Evolutionary conservation across 768 basidiomycete species (phyloP), one percentile per base, ranked within the genome.

Genomic region (Russula lepida): DNA sequence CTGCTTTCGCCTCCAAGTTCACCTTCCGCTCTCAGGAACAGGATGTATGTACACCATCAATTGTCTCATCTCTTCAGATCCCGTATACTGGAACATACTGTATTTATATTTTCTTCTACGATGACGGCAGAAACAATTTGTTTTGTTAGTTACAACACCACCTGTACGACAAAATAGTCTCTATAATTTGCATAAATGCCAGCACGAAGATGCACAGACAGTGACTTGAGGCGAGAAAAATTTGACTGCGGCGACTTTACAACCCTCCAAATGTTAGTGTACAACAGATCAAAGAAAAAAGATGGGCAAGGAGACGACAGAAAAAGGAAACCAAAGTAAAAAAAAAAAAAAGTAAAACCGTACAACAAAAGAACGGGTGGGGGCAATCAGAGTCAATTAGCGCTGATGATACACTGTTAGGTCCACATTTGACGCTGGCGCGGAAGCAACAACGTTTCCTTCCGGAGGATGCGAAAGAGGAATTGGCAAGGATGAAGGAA

Each of bases 131-230:
- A 44, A 21, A 37, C 35, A n/a, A 19, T 37, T 17, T 19, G 32
- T 53, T 48, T 54, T 17, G 15, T 13, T 49, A 39, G 37, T 28
- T 35, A 50, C 32, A 37, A 32, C 33, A 56, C 5, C 25, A n/a
- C 47, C 59, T 35, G 13, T 37, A 50, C 41, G 35, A 44, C 39
- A 33, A 53, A 43, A 60, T n/a, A 54, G 56, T 17, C 19, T 54
- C 51, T 67, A 56, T 59, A 53, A 64, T 47, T 50, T 61, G 43
- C 48, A 53, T 64, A 67, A 50, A 67, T 67, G 66, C 48, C 41
- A 63, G 51, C 60, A 64, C 41, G n/a, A 33, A 53, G 12, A 43
- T 64, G 63, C 27, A 56, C 53, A 52, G 32, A 62, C 37, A 35
- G 43, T n/a, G 50, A 52, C 13, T 17, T 9, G 41, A 3, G n/a